These are phyloP conservation scores for Pisolithus tinctorius DNA, from an alignment of 768 basidiomycete species.

Conservation along the genomic window DNA sequence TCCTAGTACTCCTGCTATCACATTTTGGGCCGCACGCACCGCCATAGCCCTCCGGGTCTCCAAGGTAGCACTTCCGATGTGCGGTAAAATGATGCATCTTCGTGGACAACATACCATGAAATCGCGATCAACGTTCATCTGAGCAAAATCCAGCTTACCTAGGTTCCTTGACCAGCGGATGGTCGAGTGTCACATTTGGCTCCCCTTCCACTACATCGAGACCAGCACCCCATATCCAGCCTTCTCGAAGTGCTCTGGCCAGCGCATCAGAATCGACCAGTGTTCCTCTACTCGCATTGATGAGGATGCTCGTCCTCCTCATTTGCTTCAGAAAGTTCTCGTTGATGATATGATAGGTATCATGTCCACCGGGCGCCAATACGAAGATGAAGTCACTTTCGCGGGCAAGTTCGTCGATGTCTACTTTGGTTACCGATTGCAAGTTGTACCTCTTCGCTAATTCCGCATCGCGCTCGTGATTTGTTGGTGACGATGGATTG, in stretches of 20 bases:
- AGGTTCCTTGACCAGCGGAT: conserved; percentile 75
- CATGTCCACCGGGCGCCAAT: conserved; percentile 66
- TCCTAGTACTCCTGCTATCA: conserved; percentile 37
- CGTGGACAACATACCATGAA: not conserved
- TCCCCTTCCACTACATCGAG: conserved; percentile 94
- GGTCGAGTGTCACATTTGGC: conserved; percentile 63
- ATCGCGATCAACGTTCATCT: not conserved
- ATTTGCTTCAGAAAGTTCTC: conserved; percentile 70
- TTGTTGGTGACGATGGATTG: conserved; percentile 45
- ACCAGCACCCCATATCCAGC: conserved; percentile 87
- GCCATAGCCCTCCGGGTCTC: conserved; percentile 86
- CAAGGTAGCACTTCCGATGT: conserved; percentile 84
- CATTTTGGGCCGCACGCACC: conserved; percentile 61
- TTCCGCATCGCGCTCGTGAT: conserved; percentile 31
- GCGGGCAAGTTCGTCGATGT: conserved; percentile 59
- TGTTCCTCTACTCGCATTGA: conserved; percentile 82
- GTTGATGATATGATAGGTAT: conserved; percentile 68
- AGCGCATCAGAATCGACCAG: conserved; percentile 89
- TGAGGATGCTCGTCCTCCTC: conserved; percentile 77
- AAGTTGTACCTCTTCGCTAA: conserved; percentile 31
- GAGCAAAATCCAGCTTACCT: conserved; percentile 36
- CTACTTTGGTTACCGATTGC: conserved; percentile 46
- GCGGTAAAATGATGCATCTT: conserved; percentile 80
- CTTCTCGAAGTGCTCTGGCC: conserved; percentile 66
- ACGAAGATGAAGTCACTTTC: conserved; percentile 84